Evolutionary conservation across 352 stramenopile genomes (phyloP), one percentile per base, ranked within the genome.

Genomic region (Globisporangium viniferum): DNA sequence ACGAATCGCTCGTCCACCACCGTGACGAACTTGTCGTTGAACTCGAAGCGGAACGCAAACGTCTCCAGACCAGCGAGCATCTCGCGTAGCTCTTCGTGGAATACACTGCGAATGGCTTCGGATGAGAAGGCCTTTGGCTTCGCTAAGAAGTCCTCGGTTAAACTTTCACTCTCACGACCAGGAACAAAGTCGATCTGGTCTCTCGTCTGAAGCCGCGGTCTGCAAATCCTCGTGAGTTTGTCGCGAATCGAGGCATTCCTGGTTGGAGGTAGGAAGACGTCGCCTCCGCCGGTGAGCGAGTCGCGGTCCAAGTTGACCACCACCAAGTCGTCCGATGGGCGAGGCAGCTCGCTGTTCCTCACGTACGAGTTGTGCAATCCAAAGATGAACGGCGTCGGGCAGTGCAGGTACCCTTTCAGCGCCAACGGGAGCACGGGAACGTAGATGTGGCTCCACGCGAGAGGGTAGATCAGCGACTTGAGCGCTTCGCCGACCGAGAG

Each of bases 361-460:
- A 78, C 76, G 41, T 88, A 93, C 27, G 76, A 83, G 8, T 77
- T 76, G 66, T 93, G 86, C 2, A 94, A 64, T 1, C 86, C 86
- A 48, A 94, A 92, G 53, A 94, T 81, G 64, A 91, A 94, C 8
- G 84, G 84, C 2, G 84, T 92, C 49, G 86, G 86, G 65, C 84
- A 94, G 54, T 92, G 83, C 4, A 94, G 67, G 54, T 80, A 92
- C 2, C 75, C 83, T 69, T 88, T 80, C 51, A 94, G 78, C 1
- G 71, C 64, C 14, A 85, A 55, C 1, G 88, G 86, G 1, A 95
- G 64, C 22, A 95, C 73, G 0, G 85, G 88, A 0, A 86, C 85
- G 66, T 91, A 96, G 24, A 93, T 71, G 71, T 95, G 89, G 68
- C 81, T 86, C 89, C 89, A 96, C 0, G 74, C 57, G 1, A 97